Evolutionary conservation across 176 grass and related monocot species (phyloP).

Genomic region (Otatea glauca): DNA sequence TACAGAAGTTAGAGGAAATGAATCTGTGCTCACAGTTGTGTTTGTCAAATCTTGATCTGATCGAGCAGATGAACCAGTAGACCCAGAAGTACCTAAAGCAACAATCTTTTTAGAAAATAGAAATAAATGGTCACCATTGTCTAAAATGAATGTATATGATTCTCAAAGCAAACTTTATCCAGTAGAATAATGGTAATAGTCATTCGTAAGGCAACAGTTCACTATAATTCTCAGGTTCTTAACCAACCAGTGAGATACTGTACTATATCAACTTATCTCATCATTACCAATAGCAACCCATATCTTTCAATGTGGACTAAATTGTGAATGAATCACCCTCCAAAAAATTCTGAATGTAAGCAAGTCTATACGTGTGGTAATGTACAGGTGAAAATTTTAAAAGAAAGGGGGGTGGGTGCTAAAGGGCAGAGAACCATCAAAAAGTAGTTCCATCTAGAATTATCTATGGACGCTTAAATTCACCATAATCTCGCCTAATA

Average conservation of each 20-base stretch:
- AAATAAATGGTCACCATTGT: constrained; percentile 2
- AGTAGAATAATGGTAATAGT: not conserved
- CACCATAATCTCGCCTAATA: not conserved
- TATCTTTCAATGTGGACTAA: not conserved
- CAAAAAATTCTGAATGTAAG: constrained; percentile 9
- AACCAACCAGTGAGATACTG: not conserved
- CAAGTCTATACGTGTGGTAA: not conserved
- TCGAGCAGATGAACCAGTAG: constrained; percentile 64
- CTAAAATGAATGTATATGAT: not conserved
- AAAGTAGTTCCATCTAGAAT: constrained; percentile 3
- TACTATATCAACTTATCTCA: not conserved
- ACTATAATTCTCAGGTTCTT: constrained; percentile 9
- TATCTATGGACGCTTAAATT: not conserved
- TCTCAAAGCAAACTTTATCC: constrained; percentile 4
- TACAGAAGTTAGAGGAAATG: constrained; percentile 23
- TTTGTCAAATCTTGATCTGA: constrained; percentile 86
- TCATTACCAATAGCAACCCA: not conserved
- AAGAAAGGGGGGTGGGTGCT: not conserved
- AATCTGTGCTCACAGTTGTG: constrained; percentile 72
- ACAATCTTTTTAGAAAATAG: constrained; percentile 10
- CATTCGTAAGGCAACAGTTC: constrained; percentile 11
- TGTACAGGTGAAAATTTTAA: not conserved
- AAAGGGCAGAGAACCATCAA: constrained; percentile 11
- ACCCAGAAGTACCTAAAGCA: constrained; percentile 68
- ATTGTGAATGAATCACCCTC: not conserved